Percentiles rank a stretch among this genome's conserved stretches.
Conservation (phyloP, 1,284 basidiomycete genomes). For the Naganishia liquefaciens region DNA sequence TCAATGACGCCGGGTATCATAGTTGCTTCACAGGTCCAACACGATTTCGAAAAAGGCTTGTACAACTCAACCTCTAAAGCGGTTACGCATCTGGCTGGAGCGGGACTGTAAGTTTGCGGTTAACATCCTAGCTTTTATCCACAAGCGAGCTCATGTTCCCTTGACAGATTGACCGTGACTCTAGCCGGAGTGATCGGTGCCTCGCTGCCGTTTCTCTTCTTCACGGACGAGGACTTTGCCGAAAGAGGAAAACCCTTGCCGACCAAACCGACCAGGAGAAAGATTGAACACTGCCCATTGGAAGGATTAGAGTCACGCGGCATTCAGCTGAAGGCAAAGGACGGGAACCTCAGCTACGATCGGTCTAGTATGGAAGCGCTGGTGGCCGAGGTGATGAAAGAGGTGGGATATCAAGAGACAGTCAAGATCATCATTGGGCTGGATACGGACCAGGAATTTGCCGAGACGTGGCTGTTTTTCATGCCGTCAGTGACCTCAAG, state of each 20-base stretch:
- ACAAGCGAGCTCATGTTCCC: neutral
- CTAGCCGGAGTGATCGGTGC: conserved; percentile 2
- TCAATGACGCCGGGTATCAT: conserved; percentile 6
- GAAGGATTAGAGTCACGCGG: neutral
- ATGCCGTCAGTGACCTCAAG: conserved; percentile 1
- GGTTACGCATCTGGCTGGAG: neutral
- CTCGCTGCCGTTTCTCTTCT: conserved; percentile 2
- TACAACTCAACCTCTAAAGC: neutral
- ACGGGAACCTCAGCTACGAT: neutral
- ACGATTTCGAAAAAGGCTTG: neutral
- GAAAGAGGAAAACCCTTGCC: neutral
- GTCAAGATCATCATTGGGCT: conserved; percentile 7
- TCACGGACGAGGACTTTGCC: too few species aligned
- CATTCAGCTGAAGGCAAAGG: neutral
- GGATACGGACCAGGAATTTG: neutral
- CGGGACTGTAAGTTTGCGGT: conserved; percentile 2
- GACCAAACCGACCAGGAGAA: neutral
- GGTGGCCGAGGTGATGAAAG: neutral
- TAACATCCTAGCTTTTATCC: too few species aligned
- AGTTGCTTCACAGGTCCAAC: neutral
- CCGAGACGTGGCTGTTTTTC: neutral
- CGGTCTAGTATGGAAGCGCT: neutral
- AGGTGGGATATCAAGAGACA: neutral
- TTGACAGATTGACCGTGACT: neutral
- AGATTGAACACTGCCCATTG: neutral